Evolutionary conservation across 1,139 yeast species (phyloP).

Genomic region (Nadsonia commutata): DNA sequence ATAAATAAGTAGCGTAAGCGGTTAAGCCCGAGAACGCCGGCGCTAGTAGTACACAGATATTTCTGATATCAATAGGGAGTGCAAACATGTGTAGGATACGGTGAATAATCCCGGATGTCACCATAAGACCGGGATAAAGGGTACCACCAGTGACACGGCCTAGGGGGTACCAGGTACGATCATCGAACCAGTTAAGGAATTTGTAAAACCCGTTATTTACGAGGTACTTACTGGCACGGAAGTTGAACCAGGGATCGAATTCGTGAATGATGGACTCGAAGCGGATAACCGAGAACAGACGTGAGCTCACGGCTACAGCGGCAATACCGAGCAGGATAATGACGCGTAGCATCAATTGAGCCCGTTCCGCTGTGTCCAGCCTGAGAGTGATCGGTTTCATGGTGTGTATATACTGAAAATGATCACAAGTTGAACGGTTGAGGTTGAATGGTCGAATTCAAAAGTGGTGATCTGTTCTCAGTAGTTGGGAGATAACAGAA

Average conservation of each 20-base stretch:
- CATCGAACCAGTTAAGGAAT: constrained; percentile 96
- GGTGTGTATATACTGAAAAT: no score
- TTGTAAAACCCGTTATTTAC: constrained; percentile 75
- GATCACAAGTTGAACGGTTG: no score
- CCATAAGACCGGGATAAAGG: constrained; percentile 95
- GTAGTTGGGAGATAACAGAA: no score
- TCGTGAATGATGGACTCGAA: constrained; percentile 97
- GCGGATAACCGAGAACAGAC: constrained; percentile 45
- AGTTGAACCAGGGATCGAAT: constrained; percentile 98
- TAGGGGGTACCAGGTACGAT: constrained; percentile 96
- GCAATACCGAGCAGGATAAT: constrained; percentile 58
- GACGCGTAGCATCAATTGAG: constrained; percentile 38
- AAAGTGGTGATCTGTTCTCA: no score
- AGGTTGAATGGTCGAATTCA: no score
- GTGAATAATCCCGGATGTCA: constrained; percentile 85
- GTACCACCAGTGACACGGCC: constrained; percentile 99
- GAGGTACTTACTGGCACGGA: constrained; percentile 83
- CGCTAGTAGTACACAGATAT: constrained; percentile 88
- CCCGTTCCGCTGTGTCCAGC: constrained; percentile 4
- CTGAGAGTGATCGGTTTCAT: background rate
- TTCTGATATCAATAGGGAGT: constrained; percentile 85
- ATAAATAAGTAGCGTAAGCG: constrained; percentile 78
- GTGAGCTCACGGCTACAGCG: constrained; percentile 81
- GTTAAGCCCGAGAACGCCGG: constrained; percentile 95
- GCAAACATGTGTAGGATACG: constrained; percentile 48